Conservation (phyloP, 2,329 filamentous ascomycete species). For the Penicillium rolfsii region DNA sequence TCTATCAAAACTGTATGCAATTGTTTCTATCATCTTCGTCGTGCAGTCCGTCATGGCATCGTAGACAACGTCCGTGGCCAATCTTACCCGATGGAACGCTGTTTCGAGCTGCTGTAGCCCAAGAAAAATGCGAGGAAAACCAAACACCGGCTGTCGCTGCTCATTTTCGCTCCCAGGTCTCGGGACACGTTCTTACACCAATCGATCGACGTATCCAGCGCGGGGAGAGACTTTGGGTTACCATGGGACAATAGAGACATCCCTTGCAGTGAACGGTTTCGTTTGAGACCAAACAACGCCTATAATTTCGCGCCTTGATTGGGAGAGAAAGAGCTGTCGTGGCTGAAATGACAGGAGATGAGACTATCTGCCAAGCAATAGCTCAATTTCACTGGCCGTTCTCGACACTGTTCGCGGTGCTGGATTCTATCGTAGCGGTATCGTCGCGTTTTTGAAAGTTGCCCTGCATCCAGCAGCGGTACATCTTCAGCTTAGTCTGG, state of each 20-base stretch:
- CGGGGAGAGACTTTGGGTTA: not conserved
- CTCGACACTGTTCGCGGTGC: conserved; percentile 2
- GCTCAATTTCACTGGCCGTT: conserved; percentile 18
- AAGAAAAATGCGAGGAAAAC: no score
- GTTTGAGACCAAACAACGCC: not conserved
- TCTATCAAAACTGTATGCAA: conserved; percentile 3
- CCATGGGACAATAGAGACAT: not conserved
- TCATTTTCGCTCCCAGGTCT: no score
- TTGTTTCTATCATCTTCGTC: conserved; percentile 1
- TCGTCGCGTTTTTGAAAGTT: conserved; percentile 45
- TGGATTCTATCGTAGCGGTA: not conserved
- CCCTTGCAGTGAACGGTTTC: not conserved
- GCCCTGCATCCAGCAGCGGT: conserved; percentile 75
- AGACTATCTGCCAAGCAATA: not conserved
- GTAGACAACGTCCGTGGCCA: not conserved
- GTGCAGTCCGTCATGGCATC: not conserved
- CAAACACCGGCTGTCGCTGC: no score
- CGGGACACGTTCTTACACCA: not conserved
- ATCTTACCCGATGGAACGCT: not conserved
- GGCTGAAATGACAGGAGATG: not conserved
- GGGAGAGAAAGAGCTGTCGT: no score
- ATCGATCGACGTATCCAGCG: not conserved
- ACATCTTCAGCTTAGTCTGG: conserved; percentile 92
- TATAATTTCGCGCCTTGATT: not conserved
- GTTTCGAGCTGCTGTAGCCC: no score